phyloP scores from a whole-genome alignment of 371 early-diverging fungal genomes.

The Coemansia sp. region DNA sequence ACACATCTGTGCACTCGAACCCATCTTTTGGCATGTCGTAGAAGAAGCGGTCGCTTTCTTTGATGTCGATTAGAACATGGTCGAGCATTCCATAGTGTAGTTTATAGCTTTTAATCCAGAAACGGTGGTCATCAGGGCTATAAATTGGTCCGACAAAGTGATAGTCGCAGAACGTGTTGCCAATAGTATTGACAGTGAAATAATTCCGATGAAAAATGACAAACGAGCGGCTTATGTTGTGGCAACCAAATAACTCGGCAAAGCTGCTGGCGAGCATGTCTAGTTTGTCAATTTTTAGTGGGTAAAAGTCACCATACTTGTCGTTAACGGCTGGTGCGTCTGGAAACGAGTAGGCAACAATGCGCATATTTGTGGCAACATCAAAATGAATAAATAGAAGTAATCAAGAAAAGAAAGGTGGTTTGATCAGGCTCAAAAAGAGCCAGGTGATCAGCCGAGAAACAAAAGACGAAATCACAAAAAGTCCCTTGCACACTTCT shows the following conservation, averaged over 20 bases:
- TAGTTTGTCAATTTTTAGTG: background rate
- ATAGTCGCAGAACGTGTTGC: background rate
- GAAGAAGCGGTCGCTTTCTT: background rate
- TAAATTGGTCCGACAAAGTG: background rate
- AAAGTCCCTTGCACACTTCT: too few relatives aligned
- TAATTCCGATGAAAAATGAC: background rate
- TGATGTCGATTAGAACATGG: background rate
- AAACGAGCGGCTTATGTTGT: background rate
- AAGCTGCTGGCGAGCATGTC: background rate
- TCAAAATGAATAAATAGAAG: background rate
- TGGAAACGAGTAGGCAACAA: background rate
- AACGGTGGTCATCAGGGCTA: background rate
- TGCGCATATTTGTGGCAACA: background rate
- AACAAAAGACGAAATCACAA: too few relatives aligned
- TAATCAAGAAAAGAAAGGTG: background rate
- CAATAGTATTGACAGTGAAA: background rate
- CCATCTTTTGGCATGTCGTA: background rate
- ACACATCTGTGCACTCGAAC: background rate
- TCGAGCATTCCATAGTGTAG: background rate
- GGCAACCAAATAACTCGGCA: background rate
- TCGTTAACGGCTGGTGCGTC: constrained; percentile 1
- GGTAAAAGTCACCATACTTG: background rate
- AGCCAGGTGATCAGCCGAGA: too few relatives aligned
- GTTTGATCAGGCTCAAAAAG: background rate
- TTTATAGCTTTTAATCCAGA: background rate